Conservation (phyloP, 2,329 filamentous ascomycete species). For the Plenodomus lindquistii region DNA sequence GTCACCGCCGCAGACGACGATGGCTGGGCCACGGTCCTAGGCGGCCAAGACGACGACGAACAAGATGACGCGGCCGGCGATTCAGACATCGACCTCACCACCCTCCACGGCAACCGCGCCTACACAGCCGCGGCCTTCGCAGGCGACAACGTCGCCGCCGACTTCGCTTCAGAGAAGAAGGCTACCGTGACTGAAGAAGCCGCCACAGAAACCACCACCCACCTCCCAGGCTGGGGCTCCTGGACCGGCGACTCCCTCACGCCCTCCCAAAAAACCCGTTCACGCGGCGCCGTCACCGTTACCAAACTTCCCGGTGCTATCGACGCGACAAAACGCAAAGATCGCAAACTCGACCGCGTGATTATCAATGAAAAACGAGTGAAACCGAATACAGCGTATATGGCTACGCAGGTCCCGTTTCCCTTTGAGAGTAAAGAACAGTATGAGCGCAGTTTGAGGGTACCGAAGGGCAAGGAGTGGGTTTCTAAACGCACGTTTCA, state of each 20-base stretch:
- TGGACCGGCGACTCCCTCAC: constrained; percentile 87
- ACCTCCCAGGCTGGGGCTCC: constrained; percentile 91
- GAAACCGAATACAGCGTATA: constrained; percentile 89
- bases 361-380: constrained; percentile 91
- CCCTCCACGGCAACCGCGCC: constrained; percentile 58
- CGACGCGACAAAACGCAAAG: constrained; percentile 75
- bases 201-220: constrained; percentile 78
- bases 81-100: constrained; percentile 46
- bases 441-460: constrained; percentile 84
- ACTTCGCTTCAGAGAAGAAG: constrained; percentile 81
- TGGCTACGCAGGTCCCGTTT: constrained; percentile 82
- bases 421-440: constrained; percentile 86
- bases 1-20: constrained; percentile 44
- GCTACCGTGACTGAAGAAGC: constrained; percentile 74
- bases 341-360: constrained; percentile 78
- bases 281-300: constrained; percentile 57
- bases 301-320: constrained; percentile 70
- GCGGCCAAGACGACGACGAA: constrained; percentile 39
- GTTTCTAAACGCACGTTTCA: constrained; percentile 95
- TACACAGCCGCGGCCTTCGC: constrained; percentile 86
- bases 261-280: constrained; percentile 63
- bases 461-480: constrained; percentile 94
- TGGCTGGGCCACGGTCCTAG: constrained; percentile 51
- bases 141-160: constrained; percentile 76
- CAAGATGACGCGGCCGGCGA: constrained; percentile 41